phyloP scores from a whole-genome alignment of 805 yeast species.

The Yarrowia sp. region DNA sequence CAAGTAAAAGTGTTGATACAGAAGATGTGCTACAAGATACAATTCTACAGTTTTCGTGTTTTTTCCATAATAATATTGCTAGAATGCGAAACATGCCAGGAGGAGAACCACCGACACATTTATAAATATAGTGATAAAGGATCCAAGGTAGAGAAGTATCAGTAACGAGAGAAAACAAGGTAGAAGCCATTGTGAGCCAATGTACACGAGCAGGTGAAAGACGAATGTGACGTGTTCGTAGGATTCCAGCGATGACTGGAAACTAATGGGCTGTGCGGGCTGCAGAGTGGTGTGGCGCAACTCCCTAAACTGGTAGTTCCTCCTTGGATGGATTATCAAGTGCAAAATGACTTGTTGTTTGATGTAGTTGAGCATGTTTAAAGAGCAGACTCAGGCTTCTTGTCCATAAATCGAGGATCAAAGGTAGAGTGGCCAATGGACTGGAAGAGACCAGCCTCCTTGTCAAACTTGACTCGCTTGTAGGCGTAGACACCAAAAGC shows the following conservation, averaged over 20 bases:
- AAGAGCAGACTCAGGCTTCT: conserved; percentile 29
- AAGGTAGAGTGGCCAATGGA: conserved; percentile 35
- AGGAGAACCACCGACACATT: conserved; percentile 27
- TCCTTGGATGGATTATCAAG: conserved; percentile 20
- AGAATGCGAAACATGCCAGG: conserved; percentile 34
- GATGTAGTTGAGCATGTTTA: conserved; percentile 30
- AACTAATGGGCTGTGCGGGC: not conserved
- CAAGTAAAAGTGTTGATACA: too few relatives aligned
- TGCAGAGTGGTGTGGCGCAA: not conserved
- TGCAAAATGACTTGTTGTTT: conserved; percentile 29
- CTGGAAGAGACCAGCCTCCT: conserved; percentile 29
- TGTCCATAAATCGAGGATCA: conserved; percentile 32
- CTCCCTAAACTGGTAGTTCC: conserved; percentile 14
- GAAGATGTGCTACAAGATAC: too few relatives aligned
- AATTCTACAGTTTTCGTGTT: not conserved
- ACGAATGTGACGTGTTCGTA: not conserved
- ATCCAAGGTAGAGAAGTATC: conserved; percentile 15
- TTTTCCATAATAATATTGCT: conserved; percentile 11
- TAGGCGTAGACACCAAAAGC: conserved; percentile 37
- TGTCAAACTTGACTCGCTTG: conserved; percentile 39
- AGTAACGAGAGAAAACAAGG: conserved; percentile 14
- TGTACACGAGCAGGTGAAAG: not conserved
- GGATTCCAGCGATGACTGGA: not conserved
- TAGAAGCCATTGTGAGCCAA: conserved; percentile 11
- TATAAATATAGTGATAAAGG: conserved; percentile 36